Base-by-base conservation (phyloP, 2,329 filamentous ascomycete genomes). In the Pyrenophora tritici-repentis region DNA sequence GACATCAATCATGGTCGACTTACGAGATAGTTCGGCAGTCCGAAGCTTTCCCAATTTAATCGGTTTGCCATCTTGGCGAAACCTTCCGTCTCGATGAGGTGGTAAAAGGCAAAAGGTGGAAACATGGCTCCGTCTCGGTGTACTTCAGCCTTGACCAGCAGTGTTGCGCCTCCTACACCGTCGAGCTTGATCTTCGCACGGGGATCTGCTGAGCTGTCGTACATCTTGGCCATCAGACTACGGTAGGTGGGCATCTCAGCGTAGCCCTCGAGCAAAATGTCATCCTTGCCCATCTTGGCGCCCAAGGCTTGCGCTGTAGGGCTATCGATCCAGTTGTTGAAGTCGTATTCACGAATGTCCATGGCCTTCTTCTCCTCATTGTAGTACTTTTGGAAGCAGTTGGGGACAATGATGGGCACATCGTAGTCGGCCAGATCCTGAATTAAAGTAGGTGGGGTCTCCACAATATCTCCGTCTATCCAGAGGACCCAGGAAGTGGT, bases 41-140 rank as follows among this genome's bases (percentile, higher is more conserved):
- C 94, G 62, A 83, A 91, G 51, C 89, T 84, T 55, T 87, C 82
- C 86, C 91, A 97, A 41, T 91, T 91, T 68, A 99, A 75, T 59
- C 94, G 81, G 72, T 85, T 88, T 10, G 92, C 92, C 94, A 99
- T 99, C 77, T 93, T 96, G 14, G 94, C 92, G 68, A 99, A 99
- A 0, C 94, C 94, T 70, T 99, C 94, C 0, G 94, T 97, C 79
- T 99, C 94, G 55, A 99, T 95, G 54, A 99, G 81, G 74, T 99
- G 89, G 72, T 97, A 97, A 71, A 99, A 99, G 3, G 93, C 77
- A 71, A 99, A 99, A 0, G 94, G 85, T 14, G 94, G 94, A 77
- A 99, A 99, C 93, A 97, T 99, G 71, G 94, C 93, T 16, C 94
- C 94, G 68, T 99, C 94, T 20, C 94, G 86, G 73, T 99, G 94